Evolutionary conservation across 2,329 filamentous ascomycete species (phyloP).

Genomic region (Fusarium bactridioides): DNA sequence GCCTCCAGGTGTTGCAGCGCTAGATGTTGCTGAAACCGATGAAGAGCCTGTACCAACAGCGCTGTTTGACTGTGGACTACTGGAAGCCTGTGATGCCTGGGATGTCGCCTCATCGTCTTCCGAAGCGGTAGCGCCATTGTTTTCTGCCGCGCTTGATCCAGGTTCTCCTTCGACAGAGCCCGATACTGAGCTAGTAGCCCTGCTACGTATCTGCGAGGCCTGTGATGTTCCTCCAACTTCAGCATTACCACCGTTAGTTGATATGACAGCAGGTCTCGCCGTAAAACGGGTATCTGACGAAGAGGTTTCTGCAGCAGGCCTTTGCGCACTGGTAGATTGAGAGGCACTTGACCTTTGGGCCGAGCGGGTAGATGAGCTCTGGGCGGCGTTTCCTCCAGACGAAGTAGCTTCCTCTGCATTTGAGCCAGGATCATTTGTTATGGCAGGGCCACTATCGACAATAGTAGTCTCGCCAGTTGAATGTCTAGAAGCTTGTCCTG

Average conservation of each 20-base stretch:
- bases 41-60: not conserved
- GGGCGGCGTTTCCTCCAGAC: not conserved
- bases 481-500: not conserved
- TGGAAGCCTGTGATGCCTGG: not conserved
- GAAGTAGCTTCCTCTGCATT: not conserved
- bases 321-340: not conserved
- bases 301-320: not conserved
- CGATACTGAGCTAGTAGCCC: not conserved
- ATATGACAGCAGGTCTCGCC: not conserved
- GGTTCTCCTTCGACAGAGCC: not conserved
- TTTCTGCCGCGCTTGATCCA: not conserved
- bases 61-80: not conserved
- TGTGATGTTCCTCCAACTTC: not conserved
- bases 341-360: not conserved
- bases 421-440: not conserved
- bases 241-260: accelerated
- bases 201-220: not conserved
- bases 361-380: not conserved
- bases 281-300: not conserved
- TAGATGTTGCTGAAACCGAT: not conserved
- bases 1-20: too few relatives aligned
- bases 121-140: accelerated
- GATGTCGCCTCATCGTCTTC: not conserved
- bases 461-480: not conserved
- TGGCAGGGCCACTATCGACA: not conserved